Percentiles rank a stretch among this genome's conserved stretches.
Evolutionary conservation across 2,329 filamentous ascomycete species (phyloP).

Genomic region (Arthroderma uncinatum): DNA sequence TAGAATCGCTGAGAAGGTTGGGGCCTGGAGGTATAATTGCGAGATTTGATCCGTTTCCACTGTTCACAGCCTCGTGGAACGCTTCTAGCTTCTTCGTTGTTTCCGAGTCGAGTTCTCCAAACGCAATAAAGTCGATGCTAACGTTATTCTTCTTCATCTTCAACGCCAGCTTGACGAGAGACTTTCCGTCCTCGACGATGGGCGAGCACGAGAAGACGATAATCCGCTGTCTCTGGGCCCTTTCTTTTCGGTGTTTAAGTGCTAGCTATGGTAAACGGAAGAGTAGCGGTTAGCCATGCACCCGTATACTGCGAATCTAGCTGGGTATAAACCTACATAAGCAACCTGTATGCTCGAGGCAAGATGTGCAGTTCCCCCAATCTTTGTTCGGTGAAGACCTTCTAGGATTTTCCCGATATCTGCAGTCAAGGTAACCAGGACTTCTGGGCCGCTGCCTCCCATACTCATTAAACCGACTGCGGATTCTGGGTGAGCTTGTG

Average conservation of each 20-base stretch:
- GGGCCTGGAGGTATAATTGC: conserved; percentile 83
- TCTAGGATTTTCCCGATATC: conserved; percentile 94
- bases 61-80: conserved; percentile 89
- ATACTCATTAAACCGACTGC: conserved; percentile 98
- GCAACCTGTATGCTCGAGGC: conserved; percentile 93
- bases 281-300: not conserved
- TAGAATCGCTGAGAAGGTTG: conserved; percentile 83
- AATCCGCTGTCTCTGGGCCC: conserved; percentile 90
- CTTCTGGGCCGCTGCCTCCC: conserved; percentile 94
- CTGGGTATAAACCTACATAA: conserved; percentile 50
- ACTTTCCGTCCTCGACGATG: conserved; percentile 78
- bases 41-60: conserved; percentile 79
- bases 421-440: conserved; percentile 88
- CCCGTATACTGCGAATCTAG: not conserved
- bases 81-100: conserved; percentile 79
- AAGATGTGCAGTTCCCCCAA: conserved; percentile 76
- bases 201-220: conserved; percentile 94
- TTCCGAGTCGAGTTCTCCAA: conserved; percentile 85
- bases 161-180: conserved; percentile 78
- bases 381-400: conserved; percentile 86
- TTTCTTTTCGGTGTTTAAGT: conserved; percentile 95
- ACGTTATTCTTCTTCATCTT: conserved; percentile 99
- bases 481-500: conserved; percentile 88
- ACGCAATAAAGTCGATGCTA: conserved; percentile 86
- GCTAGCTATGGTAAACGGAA: conserved; percentile 55